These are phyloP conservation scores for Lachancea sp. DNA, from an alignment of 805 yeast species.

Conservation along the genomic window DNA sequence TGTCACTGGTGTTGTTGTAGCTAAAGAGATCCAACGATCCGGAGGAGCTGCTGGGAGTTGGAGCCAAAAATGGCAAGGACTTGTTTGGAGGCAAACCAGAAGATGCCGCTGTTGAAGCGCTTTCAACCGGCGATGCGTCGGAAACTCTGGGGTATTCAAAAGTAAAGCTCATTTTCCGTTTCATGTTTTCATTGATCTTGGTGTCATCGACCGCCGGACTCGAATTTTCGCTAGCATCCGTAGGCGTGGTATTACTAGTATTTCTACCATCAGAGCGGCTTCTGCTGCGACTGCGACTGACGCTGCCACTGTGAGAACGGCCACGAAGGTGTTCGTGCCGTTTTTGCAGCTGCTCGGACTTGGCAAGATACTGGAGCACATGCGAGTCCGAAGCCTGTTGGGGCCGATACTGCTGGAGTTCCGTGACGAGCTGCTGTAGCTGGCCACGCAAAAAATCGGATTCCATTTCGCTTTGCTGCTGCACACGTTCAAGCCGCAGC, in stretches of 20 bases:
- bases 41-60: slow-evolving; percentile 10
- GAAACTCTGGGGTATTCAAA: slow-evolving; percentile 52
- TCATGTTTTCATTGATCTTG: slow-evolving; percentile 14
- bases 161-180: slow-evolving; percentile 33
- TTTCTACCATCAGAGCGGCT: slow-evolving; percentile 4
- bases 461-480: slow-evolving; percentile 61
- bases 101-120: slow-evolving; percentile 22
- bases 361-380: slow-evolving; percentile 21
- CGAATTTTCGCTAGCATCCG: slow-evolving; percentile 3
- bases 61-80: not conserved
- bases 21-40: slow-evolving; percentile 7
- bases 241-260: not conserved
- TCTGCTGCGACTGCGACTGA: slow-evolving; percentile 4
- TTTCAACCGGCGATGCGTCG: slow-evolving; percentile 23
- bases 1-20: slow-evolving; percentile 2
- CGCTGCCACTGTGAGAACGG: not conserved
- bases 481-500: slow-evolving; percentile 60
- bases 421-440: slow-evolving; percentile 65
- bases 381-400: slow-evolving; percentile 26
- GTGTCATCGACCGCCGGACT: slow-evolving; percentile 3
- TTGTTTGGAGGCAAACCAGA: slow-evolving; percentile 10
- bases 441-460: slow-evolving; percentile 68
- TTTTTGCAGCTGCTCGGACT: slow-evolving; percentile 10
- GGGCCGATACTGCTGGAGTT: slow-evolving; percentile 56
- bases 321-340: not conserved